Evolutionary conservation across 1,284 basidiomycete species (phyloP).

Genomic region (Phellopilus nigrolimitatus): DNA sequence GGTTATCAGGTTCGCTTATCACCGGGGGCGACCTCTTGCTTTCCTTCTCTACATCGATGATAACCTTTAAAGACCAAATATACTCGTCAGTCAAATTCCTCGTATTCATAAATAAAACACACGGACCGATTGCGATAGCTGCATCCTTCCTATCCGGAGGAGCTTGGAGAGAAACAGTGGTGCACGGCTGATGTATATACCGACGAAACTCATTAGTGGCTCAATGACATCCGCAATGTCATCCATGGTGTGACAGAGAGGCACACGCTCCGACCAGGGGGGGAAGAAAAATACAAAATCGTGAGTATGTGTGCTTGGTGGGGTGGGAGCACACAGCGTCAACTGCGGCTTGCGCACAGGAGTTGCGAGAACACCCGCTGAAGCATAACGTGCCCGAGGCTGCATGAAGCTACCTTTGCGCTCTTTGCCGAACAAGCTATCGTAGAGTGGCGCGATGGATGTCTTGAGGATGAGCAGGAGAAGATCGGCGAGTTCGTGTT

Average conservation of each 20-base stretch:
- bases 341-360: conserved; percentile 55
- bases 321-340: conserved; percentile 69
- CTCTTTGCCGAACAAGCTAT: conserved; percentile 47
- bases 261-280: conserved; percentile 71
- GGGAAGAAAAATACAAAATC: conserved; percentile 90
- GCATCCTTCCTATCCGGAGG: conserved; percentile 50
- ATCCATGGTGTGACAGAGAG: conserved; percentile 56
- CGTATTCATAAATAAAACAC: background rate
- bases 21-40: conserved; percentile 44
- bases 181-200: conserved; percentile 72
- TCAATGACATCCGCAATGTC: conserved; percentile 73
- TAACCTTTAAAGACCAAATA: conserved; percentile 35
- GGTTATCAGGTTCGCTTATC: conserved; percentile 49
- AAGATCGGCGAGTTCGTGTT: conserved; percentile 82
- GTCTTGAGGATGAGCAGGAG: conserved; percentile 70
- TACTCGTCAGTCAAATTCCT: conserved; percentile 18
- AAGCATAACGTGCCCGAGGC: conserved; percentile 57
- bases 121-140: conserved; percentile 42
- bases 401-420: conserved; percentile 55
- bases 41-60: conserved; percentile 38
- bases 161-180: conserved; percentile 59
- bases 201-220: conserved; percentile 71
- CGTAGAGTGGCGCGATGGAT: conserved; percentile 68
- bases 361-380: conserved; percentile 46
- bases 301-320: conserved; percentile 63